Percentiles rank a stretch among this genome's conserved stretches.
Evolutionary conservation across 2,329 filamentous ascomycete species (phyloP).

Genomic region (Neofusicoccum kwambonambiense): DNA sequence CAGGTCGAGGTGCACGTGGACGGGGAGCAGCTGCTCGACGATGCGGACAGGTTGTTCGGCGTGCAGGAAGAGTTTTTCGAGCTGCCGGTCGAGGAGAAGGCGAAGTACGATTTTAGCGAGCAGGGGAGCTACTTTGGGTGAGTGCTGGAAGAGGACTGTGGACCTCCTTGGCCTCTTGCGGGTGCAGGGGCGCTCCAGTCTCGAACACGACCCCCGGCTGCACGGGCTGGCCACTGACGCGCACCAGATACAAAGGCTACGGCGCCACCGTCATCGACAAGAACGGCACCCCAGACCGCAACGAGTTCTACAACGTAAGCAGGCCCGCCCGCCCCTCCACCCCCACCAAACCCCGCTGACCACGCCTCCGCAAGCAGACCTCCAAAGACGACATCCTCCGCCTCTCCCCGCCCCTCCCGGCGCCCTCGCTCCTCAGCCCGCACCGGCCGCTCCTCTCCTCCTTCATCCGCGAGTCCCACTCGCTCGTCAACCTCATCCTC

Average conservation of each 20-base stretch:
- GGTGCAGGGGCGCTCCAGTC: no score
- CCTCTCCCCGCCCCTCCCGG: constrained; percentile 39
- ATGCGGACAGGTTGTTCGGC: constrained; percentile 39
- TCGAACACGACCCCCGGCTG: background rate
- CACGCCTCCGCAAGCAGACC: constrained; percentile 29
- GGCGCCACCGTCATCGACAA: constrained; percentile 49
- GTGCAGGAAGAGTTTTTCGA: constrained; percentile 49
- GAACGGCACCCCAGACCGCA: constrained; percentile 50
- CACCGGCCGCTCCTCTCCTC: constrained; percentile 39
- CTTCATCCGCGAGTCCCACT: constrained; percentile 48
- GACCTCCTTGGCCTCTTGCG: no score
- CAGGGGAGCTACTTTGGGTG: constrained; percentile 52
- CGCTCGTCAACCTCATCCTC: constrained; percentile 46
- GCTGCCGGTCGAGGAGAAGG: constrained; percentile 51
- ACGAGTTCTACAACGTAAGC: constrained; percentile 56
- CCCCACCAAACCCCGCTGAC: background rate
- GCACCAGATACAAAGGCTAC: constrained; percentile 40
- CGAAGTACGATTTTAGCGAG: constrained; percentile 53
- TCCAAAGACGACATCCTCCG: constrained; percentile 54
- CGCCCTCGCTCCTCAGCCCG: constrained; percentile 41
- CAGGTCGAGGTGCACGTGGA: constrained; percentile 22
- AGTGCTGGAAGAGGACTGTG: background rate
- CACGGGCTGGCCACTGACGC: background rate
- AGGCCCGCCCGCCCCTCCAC: background rate
- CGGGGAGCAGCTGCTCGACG: constrained; percentile 41